These are phyloP conservation scores for Cyamopsis tetragonoloba DNA, from an alignment of 306 rosid genomes.

Conservation along the genomic window DNA sequence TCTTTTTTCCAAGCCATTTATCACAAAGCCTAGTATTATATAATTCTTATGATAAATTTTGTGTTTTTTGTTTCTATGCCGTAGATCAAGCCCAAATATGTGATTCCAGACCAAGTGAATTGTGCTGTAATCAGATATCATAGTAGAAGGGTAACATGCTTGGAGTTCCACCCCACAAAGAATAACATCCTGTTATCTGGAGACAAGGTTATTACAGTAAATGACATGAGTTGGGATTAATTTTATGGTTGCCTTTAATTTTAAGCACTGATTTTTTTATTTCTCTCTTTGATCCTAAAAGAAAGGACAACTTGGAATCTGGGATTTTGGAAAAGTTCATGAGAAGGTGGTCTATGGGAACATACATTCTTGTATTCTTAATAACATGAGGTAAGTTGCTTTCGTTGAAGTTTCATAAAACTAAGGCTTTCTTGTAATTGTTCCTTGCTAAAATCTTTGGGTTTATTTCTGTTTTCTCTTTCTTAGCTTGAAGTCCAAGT, in stretches of 20 bases:
- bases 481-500: neutral
- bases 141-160: constrained; percentile 76
- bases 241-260: constrained; percentile 7
- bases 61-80: neutral
- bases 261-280: constrained; percentile 15
- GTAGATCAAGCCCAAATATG: constrained; percentile 74
- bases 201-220: constrained; percentile 60
- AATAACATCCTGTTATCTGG: constrained; percentile 87
- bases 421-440: neutral
- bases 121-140: constrained; percentile 94
- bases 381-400: constrained; percentile 75
- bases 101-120: constrained; percentile 76
- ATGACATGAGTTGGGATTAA: neutral
- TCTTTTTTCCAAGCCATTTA: neutral
- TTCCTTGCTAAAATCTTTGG: neutral
- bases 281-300: constrained; percentile 31
- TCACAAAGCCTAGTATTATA: neutral
- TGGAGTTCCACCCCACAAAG: constrained; percentile 94
- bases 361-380: constrained; percentile 76
- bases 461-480: neutral
- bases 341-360: constrained; percentile 80
- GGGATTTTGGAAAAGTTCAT: constrained; percentile 79
- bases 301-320: constrained; percentile 99
- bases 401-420: neutral
- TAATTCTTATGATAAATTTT: neutral